Evolutionary conservation across 2,329 filamentous ascomycete species (phyloP).

Genomic region (Xylariales sp.): DNA sequence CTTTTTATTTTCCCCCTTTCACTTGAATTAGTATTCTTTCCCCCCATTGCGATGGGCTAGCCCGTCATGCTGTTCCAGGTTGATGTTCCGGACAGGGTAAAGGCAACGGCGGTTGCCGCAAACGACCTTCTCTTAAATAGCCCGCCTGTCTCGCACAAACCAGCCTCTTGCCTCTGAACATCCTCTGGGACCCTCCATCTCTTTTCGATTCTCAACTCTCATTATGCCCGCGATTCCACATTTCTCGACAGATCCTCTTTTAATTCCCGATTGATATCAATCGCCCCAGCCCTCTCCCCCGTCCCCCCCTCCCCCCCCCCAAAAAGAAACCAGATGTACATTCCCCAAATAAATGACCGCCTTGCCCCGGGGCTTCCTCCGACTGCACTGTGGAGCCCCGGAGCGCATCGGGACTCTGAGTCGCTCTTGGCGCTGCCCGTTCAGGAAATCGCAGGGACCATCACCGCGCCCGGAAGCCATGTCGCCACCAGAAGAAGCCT

Average conservation of each 20-base stretch:
- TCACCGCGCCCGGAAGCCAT: background rate
- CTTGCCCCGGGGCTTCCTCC: background rate
- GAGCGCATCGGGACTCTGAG: background rate
- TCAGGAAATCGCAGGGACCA: background rate
- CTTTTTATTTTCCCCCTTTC: background rate
- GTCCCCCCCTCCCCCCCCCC: too few species aligned
- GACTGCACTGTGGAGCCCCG: background rate
- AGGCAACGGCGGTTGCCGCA: too few species aligned
- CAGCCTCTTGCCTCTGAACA: too few species aligned
- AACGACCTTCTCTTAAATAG: too few species aligned
- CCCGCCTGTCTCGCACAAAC: too few species aligned
- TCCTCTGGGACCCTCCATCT: too few species aligned
- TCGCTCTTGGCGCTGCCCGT: background rate
- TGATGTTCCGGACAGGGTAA: too few species aligned
- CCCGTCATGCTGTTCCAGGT: too few species aligned
- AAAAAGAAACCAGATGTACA: too few species aligned
- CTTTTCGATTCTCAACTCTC: constrained; percentile 3
- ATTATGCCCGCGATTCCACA: constrained; percentile 5
- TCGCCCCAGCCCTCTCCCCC: background rate
- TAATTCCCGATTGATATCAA: constrained; percentile 1
- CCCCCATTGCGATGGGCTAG: too few species aligned
- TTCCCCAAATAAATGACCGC: background rate
- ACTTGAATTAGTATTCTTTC: background rate
- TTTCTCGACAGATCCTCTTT: background rate
- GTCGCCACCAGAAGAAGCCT: background rate